Base-by-base conservation (phyloP, 208 protist genomes). In the Zelonia costaricensis region DNA sequence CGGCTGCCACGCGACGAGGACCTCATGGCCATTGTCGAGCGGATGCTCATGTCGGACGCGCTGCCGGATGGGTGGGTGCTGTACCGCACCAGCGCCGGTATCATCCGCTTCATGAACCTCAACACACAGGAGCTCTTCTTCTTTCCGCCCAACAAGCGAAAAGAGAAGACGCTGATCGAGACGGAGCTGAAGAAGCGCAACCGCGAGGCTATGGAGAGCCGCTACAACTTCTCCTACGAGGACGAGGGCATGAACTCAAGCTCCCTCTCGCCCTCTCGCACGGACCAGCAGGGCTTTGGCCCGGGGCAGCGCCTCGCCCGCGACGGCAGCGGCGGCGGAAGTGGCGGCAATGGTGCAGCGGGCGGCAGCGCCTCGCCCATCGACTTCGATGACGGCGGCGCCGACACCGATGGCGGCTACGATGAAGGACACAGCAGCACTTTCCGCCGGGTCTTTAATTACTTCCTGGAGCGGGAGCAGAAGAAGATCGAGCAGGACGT, bases 111-210 rank as follows among this genome's bases (percentile, higher is more conserved):
- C 62, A 82, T 93, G 73, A 91, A 93, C 67, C 62, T 93, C 64
- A 95, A 89, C 75, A 95, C 90, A 16, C 84, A 93, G 63, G 84
- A 95, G 65, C 83, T 95, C 48, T 84, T 72, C 55, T 93, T 93
- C 61, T 95, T 95, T 48, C 90, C 78, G 2, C 90, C 90, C 1
- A 76, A 75, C 55, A 84, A 76, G 55, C 78, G 74, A 15, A 80
- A 84, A 52, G 79, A 92, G 51, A 82, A 84, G 67, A 38, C 45
- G 5, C 54, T 79, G 51, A 93, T 95, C 46, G 77, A 88, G 47
- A 62, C 69, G 2, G 86, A 93, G 53, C 62, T 93, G 57, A 51
- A 62, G 27, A 77, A 75, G 39, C 86, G 86, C 46, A 93, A 92
- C 51, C 86, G 78, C 13, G 71, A 87, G 43, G 78, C 71, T 7